A percentile compares a stretch with the other conserved stretches of the same genome.
phyloP scores from a whole-genome alignment of 108 stramenopile genomes.

The Hondaea fermentalgiana region DNA sequence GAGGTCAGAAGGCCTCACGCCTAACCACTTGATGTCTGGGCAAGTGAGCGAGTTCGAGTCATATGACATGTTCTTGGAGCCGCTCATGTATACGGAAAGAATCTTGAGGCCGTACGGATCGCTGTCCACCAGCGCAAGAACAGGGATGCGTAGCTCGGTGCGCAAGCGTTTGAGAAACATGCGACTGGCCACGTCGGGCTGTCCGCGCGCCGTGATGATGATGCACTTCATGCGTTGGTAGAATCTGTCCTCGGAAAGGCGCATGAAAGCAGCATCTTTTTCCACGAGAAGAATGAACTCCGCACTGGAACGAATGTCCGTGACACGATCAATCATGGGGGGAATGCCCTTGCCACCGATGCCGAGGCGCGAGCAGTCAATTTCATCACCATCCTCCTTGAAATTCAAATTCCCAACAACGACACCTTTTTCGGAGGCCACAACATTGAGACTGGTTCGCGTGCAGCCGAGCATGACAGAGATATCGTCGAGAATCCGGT shows the following conservation, averaged over 20 bases:
- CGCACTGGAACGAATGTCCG: constrained; percentile 78
- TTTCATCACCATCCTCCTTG: constrained; percentile 84
- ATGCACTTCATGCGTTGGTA: constrained; percentile 93
- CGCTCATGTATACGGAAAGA: constrained; percentile 81
- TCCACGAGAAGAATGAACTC: constrained; percentile 91
- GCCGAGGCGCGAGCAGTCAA: constrained; percentile 80
- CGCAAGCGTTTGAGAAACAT: constrained; percentile 63
- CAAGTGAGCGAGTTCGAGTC: constrained; percentile 73
- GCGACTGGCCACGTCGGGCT: constrained; percentile 84
- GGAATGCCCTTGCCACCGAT: constrained; percentile 95
- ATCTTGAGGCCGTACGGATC: constrained; percentile 98
- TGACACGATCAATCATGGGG: constrained; percentile 91
- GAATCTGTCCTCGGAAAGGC: constrained; percentile 76
- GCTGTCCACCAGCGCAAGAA: constrained; percentile 84
- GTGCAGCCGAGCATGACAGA: constrained; percentile 92
- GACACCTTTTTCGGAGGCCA: constrained; percentile 90
- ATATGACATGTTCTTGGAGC: constrained; percentile 79
- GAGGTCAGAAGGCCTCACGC: constrained; percentile 82
- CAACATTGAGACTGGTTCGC: constrained; percentile 85
- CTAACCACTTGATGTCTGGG: constrained; percentile 92
- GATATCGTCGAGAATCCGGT: constrained; percentile 87
- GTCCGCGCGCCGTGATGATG: constrained; percentile 94
- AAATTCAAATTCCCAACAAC: constrained; percentile 80
- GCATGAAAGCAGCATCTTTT: constrained; percentile 97
- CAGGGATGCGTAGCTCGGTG: constrained; percentile 78